phyloP scores from a whole-genome alignment of 192 early-diverging fungal genomes.

The Coemansia sp. region DNA sequence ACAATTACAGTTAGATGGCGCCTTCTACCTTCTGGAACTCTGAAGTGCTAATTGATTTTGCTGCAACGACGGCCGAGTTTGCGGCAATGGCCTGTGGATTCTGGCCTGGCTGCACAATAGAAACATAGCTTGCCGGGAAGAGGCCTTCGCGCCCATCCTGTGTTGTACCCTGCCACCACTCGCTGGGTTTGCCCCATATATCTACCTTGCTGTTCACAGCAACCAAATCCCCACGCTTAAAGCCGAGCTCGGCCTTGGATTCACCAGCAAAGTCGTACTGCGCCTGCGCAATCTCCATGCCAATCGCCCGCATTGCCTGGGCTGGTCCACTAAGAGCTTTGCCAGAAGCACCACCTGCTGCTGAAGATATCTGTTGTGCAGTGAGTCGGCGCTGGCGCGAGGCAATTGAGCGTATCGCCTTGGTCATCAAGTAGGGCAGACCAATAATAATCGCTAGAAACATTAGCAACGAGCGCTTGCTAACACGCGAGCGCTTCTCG shows the following conservation, averaged over 20 bases:
- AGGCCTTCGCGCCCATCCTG: slow-evolving; percentile 80
- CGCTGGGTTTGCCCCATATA: slow-evolving; percentile 67
- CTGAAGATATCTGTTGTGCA: slow-evolving; percentile 26
- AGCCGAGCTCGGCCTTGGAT: slow-evolving; percentile 76
- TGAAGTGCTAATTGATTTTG: slow-evolving; percentile 26
- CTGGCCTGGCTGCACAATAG: slow-evolving; percentile 66
- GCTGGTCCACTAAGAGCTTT: slow-evolving; percentile 3
- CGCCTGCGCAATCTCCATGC: slow-evolving; percentile 86
- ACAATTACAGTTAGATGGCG: background rate
- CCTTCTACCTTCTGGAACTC: slow-evolving; percentile 31
- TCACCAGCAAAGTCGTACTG: slow-evolving; percentile 80
- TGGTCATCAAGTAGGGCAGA: slow-evolving; percentile 90
- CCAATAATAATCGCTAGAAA: slow-evolving; percentile 87
- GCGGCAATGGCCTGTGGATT: slow-evolving; percentile 59
- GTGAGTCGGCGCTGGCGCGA: slow-evolving; percentile 48
- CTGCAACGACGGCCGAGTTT: slow-evolving; percentile 24
- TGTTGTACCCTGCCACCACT: slow-evolving; percentile 91
- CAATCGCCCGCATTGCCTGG: slow-evolving; percentile 45
- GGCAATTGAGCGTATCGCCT: slow-evolving; percentile 74
- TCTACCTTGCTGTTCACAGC: slow-evolving; percentile 85
- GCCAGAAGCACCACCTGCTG: background rate
- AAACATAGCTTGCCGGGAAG: slow-evolving; percentile 93
- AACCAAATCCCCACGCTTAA: slow-evolving; percentile 85
- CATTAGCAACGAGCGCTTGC: slow-evolving; percentile 73
- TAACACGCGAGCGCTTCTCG: slow-evolving; percentile 62